These are phyloP conservation scores for Lyophyllum decastes DNA, from an alignment of 768 basidiomycete genomes.

Conservation along the genomic window DNA sequence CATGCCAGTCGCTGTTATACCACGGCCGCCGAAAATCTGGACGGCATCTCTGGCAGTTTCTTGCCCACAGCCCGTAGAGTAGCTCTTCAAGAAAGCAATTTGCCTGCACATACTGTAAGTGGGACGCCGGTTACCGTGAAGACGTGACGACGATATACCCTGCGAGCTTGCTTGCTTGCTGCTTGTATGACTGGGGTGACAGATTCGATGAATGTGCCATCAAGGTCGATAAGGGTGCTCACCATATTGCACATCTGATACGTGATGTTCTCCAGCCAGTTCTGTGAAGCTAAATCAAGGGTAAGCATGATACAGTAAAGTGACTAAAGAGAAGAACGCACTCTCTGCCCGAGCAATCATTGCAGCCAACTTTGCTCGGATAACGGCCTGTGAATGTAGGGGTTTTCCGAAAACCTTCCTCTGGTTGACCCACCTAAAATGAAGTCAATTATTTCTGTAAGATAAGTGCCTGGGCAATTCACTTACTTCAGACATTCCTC, in stretches of 20 bases:
- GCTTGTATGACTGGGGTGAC: constrained; percentile 53
- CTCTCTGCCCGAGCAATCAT: constrained; percentile 82
- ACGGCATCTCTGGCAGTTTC: constrained; percentile 62
- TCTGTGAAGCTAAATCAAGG: constrained; percentile 42
- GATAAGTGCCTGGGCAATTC: not conserved
- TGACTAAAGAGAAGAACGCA: not conserved
- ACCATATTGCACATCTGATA: constrained; percentile 88
- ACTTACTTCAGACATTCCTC: constrained; percentile 83
- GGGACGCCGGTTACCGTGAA: not conserved
- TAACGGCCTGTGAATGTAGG: constrained; percentile 79
- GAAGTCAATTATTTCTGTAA: not conserved
- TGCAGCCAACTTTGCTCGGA: constrained; percentile 81
- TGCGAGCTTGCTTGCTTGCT: constrained; percentile 75
- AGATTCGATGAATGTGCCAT: not conserved
- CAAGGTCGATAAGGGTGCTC: not conserved
- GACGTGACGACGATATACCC: constrained; percentile 44
- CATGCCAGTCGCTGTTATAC: constrained; percentile 83
- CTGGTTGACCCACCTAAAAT: constrained; percentile 75
- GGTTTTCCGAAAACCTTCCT: constrained; percentile 93
- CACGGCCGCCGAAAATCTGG: constrained; percentile 83
- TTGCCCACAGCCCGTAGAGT: constrained; percentile 60
- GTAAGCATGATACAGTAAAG: not conserved
- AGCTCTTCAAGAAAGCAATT: constrained; percentile 75
- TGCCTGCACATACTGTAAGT: constrained; percentile 36
- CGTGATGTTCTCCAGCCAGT: constrained; percentile 86